Evolutionary conservation across 129 eudicot genomes (phyloP), one percentile per base, ranked within the genome.

Genomic region (Lonicera japonica): DNA sequence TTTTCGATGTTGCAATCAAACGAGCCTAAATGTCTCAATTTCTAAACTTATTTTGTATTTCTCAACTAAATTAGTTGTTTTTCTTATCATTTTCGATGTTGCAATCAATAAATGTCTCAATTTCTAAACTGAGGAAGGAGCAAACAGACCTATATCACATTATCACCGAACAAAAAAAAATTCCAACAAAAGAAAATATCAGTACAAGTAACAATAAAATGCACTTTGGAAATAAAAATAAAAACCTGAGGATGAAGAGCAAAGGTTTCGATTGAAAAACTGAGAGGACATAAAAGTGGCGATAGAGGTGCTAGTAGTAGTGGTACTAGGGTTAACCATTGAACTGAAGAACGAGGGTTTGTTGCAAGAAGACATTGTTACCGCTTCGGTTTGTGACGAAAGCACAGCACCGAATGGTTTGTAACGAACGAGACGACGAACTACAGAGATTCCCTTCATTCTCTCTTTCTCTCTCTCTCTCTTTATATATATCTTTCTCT

Each of bases 191-290:
- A 10, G 5, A 3, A 3, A 45, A 45, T 5, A 45, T 8, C 14
- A 15, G n/a, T 3, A 0, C 14, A 10, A 12, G 16, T 45, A 1
- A 12, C 21, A n/a, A 51, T 3, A 51, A 51, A 51, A 18, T 47
- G 17, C 15, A 10, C 16, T 15, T 47, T 17, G 5, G 24, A 55
- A 5, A 9, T 16, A 29, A 29, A 1, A 29, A 29, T 11, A 57
- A 57, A 25, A 5, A 65, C 70, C 70, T 38, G 70, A 38, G 20
- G 70, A 1, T 5, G 85, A 68, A 24, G 86, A 60, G 14, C 11
- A 72, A 64, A 72, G 70, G 36, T 69, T 64, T 46, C 79, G 66
- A 40, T 23, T 65, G 34, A 70, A 67, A 22, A 41, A 73, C 56
- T 69, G 73, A 15, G 72, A 70, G 0, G 70, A 68, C 48, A 39